A percentile compares a stretch with the other conserved stretches of the same genome.
Conservation (phyloP, 164 flowering plant species). For the Litsea cubeba region DNA sequence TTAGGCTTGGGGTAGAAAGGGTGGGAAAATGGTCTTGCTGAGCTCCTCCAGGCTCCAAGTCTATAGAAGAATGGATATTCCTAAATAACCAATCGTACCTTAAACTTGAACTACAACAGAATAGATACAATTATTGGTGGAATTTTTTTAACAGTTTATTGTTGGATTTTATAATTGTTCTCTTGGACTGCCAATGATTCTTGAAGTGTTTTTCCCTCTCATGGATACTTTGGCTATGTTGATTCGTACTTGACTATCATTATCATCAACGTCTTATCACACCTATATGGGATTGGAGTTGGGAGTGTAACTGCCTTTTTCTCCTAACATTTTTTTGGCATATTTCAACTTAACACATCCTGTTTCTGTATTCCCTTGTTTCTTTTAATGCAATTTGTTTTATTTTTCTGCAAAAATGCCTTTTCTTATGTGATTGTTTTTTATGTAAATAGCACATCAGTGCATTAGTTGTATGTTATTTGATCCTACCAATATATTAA, state of each 20-base stretch:
- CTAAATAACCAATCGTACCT: background rate
- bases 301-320: too few species aligned
- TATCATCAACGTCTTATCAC: too few species aligned
- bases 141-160: background rate
- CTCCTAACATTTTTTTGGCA: background rate
- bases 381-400: background rate
- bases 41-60: background rate
- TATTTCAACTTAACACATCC: background rate
- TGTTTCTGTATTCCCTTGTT: background rate
- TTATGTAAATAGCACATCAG: background rate
- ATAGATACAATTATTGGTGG: background rate
- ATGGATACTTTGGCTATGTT: background rate
- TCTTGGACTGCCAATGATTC: background rate
- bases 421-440: background rate
- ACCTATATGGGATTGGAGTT: too few species aligned
- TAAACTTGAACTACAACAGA: background rate
- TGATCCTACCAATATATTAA: background rate
- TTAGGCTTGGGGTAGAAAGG: background rate
- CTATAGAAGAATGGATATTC: background rate
- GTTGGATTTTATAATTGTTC: background rate
- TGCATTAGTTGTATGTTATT: background rate
- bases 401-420: background rate
- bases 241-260: background rate
- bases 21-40: background rate
- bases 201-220: background rate